These are phyloP conservation scores for Cicer yamashitae DNA, from an alignment of 306 rosid genomes.

Conservation along the genomic window DNA sequence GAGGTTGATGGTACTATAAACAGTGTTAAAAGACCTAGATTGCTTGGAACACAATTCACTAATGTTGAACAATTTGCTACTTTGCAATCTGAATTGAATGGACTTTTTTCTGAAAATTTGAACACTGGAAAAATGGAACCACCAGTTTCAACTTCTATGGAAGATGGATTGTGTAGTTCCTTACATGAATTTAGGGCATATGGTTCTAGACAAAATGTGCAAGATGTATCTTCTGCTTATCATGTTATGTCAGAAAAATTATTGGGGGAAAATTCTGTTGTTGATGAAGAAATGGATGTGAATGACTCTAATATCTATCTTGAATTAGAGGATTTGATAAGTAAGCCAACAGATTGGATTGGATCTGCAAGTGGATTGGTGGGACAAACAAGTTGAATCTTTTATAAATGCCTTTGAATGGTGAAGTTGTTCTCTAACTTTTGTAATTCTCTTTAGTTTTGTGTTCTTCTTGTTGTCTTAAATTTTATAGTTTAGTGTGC, in stretches of 20 bases:
- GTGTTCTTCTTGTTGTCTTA: neutral
- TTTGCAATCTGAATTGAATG: conserved; percentile 54
- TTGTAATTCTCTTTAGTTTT: neutral
- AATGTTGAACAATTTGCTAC: conserved; percentile 42
- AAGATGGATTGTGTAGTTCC: conserved; percentile 26
- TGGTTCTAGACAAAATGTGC: conserved; percentile 19
- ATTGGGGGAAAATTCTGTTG: conserved; percentile 45
- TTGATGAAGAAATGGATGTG: conserved; percentile 59
- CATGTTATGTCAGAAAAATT: conserved; percentile 61
- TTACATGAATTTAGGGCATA: conserved; percentile 27
- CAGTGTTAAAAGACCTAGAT: conserved; percentile 59
- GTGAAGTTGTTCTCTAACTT: conserved; percentile 34
- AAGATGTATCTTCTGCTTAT: conserved; percentile 56
- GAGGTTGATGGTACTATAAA: conserved; percentile 54
- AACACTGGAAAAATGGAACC: conserved; percentile 33
- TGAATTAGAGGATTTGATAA: conserved; percentile 82
- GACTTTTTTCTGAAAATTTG: conserved; percentile 42
- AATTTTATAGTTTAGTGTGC: conserved; percentile 17
- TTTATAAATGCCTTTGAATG: conserved; percentile 45
- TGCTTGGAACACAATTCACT: conserved; percentile 50
- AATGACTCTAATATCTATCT: conserved; percentile 72
- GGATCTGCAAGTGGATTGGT: conserved; percentile 61
- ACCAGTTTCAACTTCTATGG: conserved; percentile 36
- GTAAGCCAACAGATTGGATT: conserved; percentile 68
- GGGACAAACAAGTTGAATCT: conserved; percentile 64